Evolutionary conservation across 2,329 filamentous ascomycete species (phyloP).

Genomic region (Trichophyton simii): DNA sequence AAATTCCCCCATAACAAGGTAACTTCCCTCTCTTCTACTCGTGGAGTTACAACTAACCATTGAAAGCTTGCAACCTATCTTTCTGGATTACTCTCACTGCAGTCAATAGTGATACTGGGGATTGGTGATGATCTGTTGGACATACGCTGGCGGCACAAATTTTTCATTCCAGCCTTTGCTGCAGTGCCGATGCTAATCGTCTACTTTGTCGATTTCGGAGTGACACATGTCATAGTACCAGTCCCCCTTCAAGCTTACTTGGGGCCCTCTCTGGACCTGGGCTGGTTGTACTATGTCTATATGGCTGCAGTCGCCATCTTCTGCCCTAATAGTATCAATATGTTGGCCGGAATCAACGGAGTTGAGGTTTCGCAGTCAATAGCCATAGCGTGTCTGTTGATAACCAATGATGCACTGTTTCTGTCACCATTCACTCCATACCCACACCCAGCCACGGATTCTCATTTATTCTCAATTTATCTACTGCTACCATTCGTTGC

Average conservation of each 20-base stretch:
- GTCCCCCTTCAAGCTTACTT: constrained; percentile 72
- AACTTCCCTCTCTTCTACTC: neutral
- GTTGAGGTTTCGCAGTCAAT: constrained; percentile 93
- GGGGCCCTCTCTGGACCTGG: constrained; percentile 72
- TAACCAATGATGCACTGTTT: constrained; percentile 80
- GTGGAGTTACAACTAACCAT: neutral
- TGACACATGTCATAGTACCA: constrained; percentile 88
- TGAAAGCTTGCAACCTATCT: constrained; percentile 79
- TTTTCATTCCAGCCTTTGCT: constrained; percentile 90
- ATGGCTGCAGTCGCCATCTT: constrained; percentile 97
- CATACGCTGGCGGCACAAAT: constrained; percentile 97
- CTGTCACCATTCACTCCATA: constrained; percentile 61
- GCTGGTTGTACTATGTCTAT: constrained; percentile 79
- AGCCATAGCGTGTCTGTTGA: constrained; percentile 71
- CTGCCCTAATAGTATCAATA: constrained; percentile 97
- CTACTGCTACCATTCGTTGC: constrained; percentile 88
- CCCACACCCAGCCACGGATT: constrained; percentile 87
- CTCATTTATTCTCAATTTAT: constrained; percentile 91
- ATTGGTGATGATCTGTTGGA: constrained; percentile 95
- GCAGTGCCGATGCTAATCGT: constrained; percentile 87
- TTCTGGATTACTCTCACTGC: constrained; percentile 83
- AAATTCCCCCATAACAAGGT: constrained; percentile 92
- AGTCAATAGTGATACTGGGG: constrained; percentile 80
- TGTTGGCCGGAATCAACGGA: constrained; percentile 97
- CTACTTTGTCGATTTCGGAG: constrained; percentile 97